A percentile compares a stretch with the other conserved stretches of the same genome.
phyloP scores from a whole-genome alignment of 768 basidiomycete genomes.

The Saitozyma podzolica region DNA sequence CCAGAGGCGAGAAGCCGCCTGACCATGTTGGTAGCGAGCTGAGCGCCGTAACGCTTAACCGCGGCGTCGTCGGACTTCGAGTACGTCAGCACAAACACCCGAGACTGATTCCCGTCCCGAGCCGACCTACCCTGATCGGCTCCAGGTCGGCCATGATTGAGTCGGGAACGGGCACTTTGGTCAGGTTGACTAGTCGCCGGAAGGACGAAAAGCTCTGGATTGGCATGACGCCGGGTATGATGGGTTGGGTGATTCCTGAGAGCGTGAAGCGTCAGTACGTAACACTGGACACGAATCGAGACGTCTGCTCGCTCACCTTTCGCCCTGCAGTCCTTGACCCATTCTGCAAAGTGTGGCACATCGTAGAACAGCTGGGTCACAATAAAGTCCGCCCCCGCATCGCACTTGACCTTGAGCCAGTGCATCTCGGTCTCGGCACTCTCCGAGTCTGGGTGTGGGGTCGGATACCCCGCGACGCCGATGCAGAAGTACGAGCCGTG shows the following conservation, averaged over 20 bases:
- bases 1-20: conserved; percentile 57
- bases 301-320: conserved; percentile 60
- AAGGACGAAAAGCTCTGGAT: conserved; percentile 96
- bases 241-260: conserved; percentile 80
- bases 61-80: conserved; percentile 83
- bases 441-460: conserved; percentile 54
- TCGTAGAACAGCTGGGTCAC: conserved; percentile 98
- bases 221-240: conserved; percentile 96
- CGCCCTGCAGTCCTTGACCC: conserved; percentile 70
- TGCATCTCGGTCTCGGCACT: conserved; percentile 58
- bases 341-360: conserved; percentile 76
- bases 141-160: conserved; percentile 67
- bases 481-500: conserved; percentile 85
- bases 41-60: conserved; percentile 92
- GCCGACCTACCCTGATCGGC: conserved; percentile 66
- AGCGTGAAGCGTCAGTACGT: not conserved
- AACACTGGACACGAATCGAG: not conserved
- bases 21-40: conserved; percentile 79
- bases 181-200: conserved; percentile 83
- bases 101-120: not conserved
- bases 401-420: conserved; percentile 79
- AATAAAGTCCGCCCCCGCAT: conserved; percentile 94
- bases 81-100: not conserved
- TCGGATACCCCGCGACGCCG: conserved; percentile 92
- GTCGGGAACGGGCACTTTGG: conserved; percentile 73